Evolutionary conservation across 129 eudicot genomes (phyloP), one percentile per base, ranked within the genome.

Genomic region (Saposhnikovia divaricata): DNA sequence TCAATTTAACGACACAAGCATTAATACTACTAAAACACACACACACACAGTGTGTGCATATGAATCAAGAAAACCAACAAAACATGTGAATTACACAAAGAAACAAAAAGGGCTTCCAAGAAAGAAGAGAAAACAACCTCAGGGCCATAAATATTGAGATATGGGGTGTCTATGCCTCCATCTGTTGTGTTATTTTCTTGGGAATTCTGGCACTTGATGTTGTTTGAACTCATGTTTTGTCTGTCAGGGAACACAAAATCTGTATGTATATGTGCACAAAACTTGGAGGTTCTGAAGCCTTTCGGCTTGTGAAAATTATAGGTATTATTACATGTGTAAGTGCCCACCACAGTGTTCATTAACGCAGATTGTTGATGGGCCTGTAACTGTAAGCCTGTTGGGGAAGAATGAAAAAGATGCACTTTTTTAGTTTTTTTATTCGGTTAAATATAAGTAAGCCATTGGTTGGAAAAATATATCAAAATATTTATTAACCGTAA

Each of bases 111-210:
- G 19, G 23, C 5, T 65, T 3, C 2, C 27, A 34, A 25, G 18
- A 37, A 25, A 55, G 40, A 5, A 25, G 71, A 77, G 51, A 83
- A 40, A 75, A 14, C 19, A 53, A 91, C 97, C 89, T 91, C 90
- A 23, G 94, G 93, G 72, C 97, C 97, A 70, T 91, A 91, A 59
- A 91, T 81, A 72, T 88, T 88, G 50, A 83, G 88, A 84, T 82
- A 91, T 16, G 88, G 80, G 78, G 80, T 83, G 25, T 63, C 38
- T 28, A 72, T 79, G 75, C 7, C 31, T 79, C 69, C 43, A 47
- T 25, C 39, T 74, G 23, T 73, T 84, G 65, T 23, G 4, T 2
- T 21, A 23, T 8, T 81, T 51, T 73, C 89, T 43, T 46, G 46
- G 47, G 27, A 25, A 77, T 28, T 73, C 39, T 83, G 79, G 31